Evolutionary conservation across 768 basidiomycete genomes (phyloP).

Genomic region (Butyriboletus loyo): DNA sequence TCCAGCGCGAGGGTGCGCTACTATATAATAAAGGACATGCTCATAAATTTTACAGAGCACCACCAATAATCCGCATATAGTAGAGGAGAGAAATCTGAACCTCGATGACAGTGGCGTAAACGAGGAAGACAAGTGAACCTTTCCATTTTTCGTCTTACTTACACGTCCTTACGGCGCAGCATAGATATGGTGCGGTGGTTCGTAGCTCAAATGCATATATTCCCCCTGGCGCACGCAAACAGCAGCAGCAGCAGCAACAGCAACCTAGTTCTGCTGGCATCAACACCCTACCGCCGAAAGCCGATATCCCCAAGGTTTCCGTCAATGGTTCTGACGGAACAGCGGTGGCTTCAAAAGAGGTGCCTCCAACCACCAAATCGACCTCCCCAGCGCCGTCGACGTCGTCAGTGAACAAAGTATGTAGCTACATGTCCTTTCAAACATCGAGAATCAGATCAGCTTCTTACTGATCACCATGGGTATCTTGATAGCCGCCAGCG

Average conservation of each 20-base stretch:
- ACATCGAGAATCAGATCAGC: neutral
- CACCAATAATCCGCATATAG: slow-evolving; percentile 78
- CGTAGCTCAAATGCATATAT: slow-evolving; percentile 89
- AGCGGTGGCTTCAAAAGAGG: slow-evolving; percentile 41
- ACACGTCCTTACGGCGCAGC: slow-evolving; percentile 18
- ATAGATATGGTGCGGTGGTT: slow-evolving; percentile 89
- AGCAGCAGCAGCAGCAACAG: slow-evolving; percentile 30
- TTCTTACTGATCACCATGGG: slow-evolving; percentile 7
- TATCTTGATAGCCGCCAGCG: slow-evolving; percentile 51
- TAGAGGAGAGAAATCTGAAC: slow-evolving; percentile 74
- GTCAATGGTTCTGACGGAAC: slow-evolving; percentile 77
- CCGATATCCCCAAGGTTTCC: slow-evolving; percentile 68
- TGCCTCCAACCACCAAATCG: slow-evolving; percentile 50
- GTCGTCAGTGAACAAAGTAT: slow-evolving; percentile 50
- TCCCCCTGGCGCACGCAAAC: slow-evolving; percentile 84
- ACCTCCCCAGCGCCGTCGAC: slow-evolving; percentile 60
- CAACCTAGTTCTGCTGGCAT: slow-evolving; percentile 23
- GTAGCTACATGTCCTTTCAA: slow-evolving; percentile 2
- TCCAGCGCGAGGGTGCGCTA: neutral
- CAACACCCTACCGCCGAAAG: slow-evolving; percentile 26
- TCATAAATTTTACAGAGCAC: slow-evolving; percentile 41
- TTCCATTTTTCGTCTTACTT: slow-evolving; percentile 10
- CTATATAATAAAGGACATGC: slow-evolving; percentile 6
- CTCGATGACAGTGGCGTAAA: slow-evolving; percentile 73
- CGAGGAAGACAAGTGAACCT: slow-evolving; percentile 92